Evolutionary conservation across 2,329 filamentous ascomycete species (phyloP).

Genomic region (Ceratocystis diversiconidia): DNA sequence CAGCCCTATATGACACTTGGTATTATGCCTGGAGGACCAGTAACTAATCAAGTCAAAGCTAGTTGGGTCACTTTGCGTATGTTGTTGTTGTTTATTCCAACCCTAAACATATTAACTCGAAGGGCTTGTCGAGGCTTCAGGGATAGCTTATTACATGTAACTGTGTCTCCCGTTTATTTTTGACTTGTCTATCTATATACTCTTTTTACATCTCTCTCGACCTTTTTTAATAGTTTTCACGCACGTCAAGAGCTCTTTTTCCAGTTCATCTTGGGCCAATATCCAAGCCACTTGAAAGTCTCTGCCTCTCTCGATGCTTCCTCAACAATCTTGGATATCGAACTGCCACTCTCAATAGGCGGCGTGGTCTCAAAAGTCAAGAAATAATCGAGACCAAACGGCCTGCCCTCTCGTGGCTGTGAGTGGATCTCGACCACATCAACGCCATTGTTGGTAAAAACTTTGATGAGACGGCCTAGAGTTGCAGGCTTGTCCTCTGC

Average conservation of each 20-base stretch:
- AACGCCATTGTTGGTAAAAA: constrained; percentile 4
- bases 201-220: neutral
- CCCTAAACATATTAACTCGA: too few species aligned
- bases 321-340: constrained; percentile 43
- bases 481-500: constrained; percentile 6
- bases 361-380: constrained; percentile 13
- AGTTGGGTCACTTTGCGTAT: too few species aligned
- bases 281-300: constrained; percentile 54
- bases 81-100: neutral
- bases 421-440: constrained; percentile 15
- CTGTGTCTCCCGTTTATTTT: neutral
- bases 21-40: too few species aligned
- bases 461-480: constrained; percentile 10
- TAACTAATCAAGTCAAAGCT: too few species aligned
- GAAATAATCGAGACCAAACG: constrained; percentile 17
- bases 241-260: constrained; percentile 6
- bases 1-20: neutral
- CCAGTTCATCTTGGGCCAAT: constrained; percentile 34
- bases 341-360: constrained; percentile 19
- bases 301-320: constrained; percentile 43
- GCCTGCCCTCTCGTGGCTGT: constrained; percentile 10
- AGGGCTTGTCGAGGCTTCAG: too few species aligned
- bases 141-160: too few species aligned
- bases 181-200: neutral
- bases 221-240: too few species aligned